A percentile compares a stretch with the other conserved stretches of the same genome.
These are phyloP conservation scores for Morella rubra DNA, from an alignment of 306 rosid species.

Conservation along the genomic window DNA sequence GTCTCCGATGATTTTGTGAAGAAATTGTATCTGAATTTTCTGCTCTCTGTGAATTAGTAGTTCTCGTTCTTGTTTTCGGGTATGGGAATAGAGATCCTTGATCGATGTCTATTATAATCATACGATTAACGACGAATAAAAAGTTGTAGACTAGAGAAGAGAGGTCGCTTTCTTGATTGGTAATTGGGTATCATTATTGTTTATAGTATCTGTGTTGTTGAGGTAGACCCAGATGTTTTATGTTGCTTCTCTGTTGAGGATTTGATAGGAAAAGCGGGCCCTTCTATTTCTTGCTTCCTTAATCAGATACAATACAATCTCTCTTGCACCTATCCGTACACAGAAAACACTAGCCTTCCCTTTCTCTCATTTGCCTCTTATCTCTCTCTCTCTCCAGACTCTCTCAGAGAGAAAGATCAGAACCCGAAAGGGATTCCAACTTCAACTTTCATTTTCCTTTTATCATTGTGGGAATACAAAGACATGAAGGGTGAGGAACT, in stretches of 20 bases:
- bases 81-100: not conserved
- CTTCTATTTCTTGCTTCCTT: slow-evolving; percentile 70
- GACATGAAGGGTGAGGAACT: slow-evolving; percentile 30
- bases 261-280: slow-evolving; percentile 48
- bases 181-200: slow-evolving; percentile 26
- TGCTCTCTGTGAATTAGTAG: not conserved
- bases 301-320: slow-evolving; percentile 39
- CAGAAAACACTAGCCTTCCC: slow-evolving; percentile 27
- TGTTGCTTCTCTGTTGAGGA: slow-evolving; percentile 65
- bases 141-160: slow-evolving; percentile 17
- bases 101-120: not conserved
- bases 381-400: slow-evolving; percentile 40
- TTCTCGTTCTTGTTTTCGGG: not conserved
- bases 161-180: slow-evolving; percentile 46
- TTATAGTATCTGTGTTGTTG: slow-evolving; percentile 28
- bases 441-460: not conserved
- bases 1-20: not conserved
- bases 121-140: not conserved
- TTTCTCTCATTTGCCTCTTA: not conserved
- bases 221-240: slow-evolving; percentile 66
- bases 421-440: slow-evolving; percentile 21
- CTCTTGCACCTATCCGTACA: slow-evolving; percentile 42
- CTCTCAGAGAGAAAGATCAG: slow-evolving; percentile 30
- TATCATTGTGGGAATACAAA: not conserved
- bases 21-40: not conserved